Evolutionary conservation across 129 eudicot genomes (phyloP), one percentile per base, ranked within the genome.

Genomic region (Helianthus tuberosus): DNA sequence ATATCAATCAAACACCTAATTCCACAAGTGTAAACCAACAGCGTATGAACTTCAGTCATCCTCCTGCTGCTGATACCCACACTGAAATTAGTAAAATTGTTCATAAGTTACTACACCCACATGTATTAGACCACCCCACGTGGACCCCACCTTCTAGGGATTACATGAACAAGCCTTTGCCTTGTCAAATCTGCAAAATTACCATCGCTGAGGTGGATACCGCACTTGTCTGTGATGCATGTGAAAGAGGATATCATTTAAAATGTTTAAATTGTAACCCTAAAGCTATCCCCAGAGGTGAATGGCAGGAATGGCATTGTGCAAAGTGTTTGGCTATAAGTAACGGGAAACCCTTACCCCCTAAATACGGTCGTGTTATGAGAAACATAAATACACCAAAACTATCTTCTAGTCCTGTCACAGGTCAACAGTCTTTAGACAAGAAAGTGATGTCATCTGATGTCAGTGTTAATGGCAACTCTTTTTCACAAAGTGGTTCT

Each of bases 291-390:
- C 90, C 89, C 71, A 84, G 85, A 85, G 92, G 87, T 27, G 99
- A 95, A 60, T 95, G 99, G 97, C 97, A 91, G 48, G 99, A 95
- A 51, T 95, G 99, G 99, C 97, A 91, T 72, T 95, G 99, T 79
- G 83, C 76, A 73, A 91, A 85, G 79, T 95, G 99, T 81, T 84
- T 95, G 86, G 51, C 91, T 44, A 68, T 85, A 41, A 91, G 81
- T 83, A 80, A 81, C 53, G 99, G 97, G 13, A 95, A 95, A 72
- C 94, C 97, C 3, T 78, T 91, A 53, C 97, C 99, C 46, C 99
- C 99, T 61, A 95, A 91, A 77, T 95, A 95, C 81, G 99, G 99
- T 0, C 96, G 97, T 73, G 97, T 94, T 38, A 88, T 90, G 84
- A 87, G 97, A 81, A 95, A 89, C 74, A 70, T 79, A 60, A 82